phyloP scores from a whole-genome alignment of 2,329 filamentous ascomycete genomes.

The Amphichorda felina region DNA sequence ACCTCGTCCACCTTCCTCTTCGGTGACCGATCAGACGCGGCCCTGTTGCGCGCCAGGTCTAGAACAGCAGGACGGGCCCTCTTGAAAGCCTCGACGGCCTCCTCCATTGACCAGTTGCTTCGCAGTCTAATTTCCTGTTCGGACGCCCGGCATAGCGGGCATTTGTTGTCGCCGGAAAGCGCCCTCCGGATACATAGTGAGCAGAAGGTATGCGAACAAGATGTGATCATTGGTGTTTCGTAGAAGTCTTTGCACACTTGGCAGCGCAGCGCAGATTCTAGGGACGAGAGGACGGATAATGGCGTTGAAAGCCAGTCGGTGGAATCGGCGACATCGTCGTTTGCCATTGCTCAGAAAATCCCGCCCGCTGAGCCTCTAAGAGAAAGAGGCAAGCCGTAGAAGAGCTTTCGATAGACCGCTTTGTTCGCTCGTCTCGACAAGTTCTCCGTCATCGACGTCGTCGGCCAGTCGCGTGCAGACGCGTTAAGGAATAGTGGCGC shows the following conservation, averaged over 20 bases:
- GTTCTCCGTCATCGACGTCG: no score
- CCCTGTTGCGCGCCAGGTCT: constrained; percentile 41
- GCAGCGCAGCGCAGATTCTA: constrained; percentile 83
- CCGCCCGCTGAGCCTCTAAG: no score
- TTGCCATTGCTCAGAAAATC: constrained; percentile 12
- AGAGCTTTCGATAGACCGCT: no score
- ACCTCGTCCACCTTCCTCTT: constrained; percentile 41
- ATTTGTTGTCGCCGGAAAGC: constrained; percentile 72
- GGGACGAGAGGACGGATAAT: constrained; percentile 49
- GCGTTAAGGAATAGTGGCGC: constrained; percentile 4
- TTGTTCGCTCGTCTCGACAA: not conserved
- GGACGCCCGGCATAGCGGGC: constrained; percentile 65
- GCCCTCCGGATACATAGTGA: constrained; percentile 87
- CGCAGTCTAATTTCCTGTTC: constrained; percentile 80
- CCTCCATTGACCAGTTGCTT: constrained; percentile 75
- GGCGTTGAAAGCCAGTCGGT: constrained; percentile 73
- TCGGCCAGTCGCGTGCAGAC: not conserved
- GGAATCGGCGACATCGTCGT: constrained; percentile 52
- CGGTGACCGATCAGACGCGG: constrained; percentile 9
- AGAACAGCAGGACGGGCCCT: constrained; percentile 51
- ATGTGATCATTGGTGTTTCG: constrained; percentile 86
- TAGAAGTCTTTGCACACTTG: constrained; percentile 99
- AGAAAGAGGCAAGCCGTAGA: no score
- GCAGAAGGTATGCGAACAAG: constrained; percentile 93
- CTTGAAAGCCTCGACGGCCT: constrained; percentile 70